Evolutionary conservation across 306 rosid species (phyloP), one percentile per base, ranked within the genome.

Genomic region (Oemleria cerasiformis): DNA sequence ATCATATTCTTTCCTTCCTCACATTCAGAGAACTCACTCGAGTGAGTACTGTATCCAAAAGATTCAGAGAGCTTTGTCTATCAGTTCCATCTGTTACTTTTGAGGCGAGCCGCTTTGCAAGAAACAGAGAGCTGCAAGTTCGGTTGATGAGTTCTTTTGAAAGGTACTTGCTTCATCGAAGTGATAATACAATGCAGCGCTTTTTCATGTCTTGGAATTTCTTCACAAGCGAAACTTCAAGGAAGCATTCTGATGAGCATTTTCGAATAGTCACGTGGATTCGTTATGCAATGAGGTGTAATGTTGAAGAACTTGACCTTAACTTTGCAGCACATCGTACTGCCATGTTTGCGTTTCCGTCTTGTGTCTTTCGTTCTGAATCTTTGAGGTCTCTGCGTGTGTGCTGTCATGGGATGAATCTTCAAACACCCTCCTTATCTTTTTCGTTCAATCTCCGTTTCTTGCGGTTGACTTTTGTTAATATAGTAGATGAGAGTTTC

Each of bases 1-100:
- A 57, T 30, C 40, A 57, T 16, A 34, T 71, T 71, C 49, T 71
- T 10, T 57, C 75, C 55, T 71, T 57, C 20, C 66, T 71, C 40
- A 4, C 13, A 1, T 0, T 43, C 39, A 17, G 16, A 56, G 74
- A 70, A 21, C 20, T 70, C 4, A 6, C 55, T 57, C 25, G 21
- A 21, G 55, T 71, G 6, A 20, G 43, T 6, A 4, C 25, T 57
- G 56, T 71, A 39, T 71, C 66, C 25, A 71, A 25, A 25, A 44
- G 65, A 16, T 57, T 41, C 12, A 14, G 17, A 43, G 23, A 25
- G 9, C 48, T 57, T 23, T 71, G 45, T 14, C 14, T 71, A 12
- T 71, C 65, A n/a, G 19, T 9, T 16, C 59, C 72, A 4, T 25
- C 34, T 38, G n/a, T 67, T 59, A 48, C 9, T 67, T 15, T 49